Conservation (phyloP, 2,329 filamentous ascomycete species). For the Neofusicoccum parvum region DNA sequence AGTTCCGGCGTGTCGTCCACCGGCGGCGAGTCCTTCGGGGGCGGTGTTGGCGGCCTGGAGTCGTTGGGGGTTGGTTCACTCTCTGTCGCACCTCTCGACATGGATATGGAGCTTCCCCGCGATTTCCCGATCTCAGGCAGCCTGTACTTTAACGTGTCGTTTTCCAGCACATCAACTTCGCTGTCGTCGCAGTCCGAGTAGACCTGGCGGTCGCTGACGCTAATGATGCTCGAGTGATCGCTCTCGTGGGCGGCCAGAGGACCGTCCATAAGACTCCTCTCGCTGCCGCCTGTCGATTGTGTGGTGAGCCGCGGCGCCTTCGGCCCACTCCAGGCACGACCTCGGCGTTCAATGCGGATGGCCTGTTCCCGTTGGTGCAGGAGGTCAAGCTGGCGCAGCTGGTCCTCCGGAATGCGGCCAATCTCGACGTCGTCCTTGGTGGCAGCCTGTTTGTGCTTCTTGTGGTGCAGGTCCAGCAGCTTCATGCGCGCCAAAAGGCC, state of each 20-base stretch:
- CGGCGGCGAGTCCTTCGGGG: constrained; percentile 52
- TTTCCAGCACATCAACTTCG: constrained; percentile 47
- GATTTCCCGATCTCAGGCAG: constrained; percentile 68
- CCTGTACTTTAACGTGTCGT: constrained; percentile 75
- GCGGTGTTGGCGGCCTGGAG: constrained; percentile 46
- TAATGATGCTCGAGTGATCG: constrained; percentile 51
- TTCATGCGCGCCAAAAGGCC: constrained; percentile 49
- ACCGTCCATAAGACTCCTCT: not conserved
- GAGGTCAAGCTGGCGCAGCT: constrained; percentile 69
- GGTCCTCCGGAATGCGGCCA: constrained; percentile 70
- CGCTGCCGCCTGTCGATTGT: constrained; percentile 40
- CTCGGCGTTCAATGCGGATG: constrained; percentile 63
- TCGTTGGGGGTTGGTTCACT: constrained; percentile 18
- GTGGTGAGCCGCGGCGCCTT: constrained; percentile 32
- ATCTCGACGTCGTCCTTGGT: constrained; percentile 50
- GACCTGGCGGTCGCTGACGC: constrained; percentile 60
- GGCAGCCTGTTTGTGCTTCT: constrained; percentile 39
- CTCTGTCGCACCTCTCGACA: not conserved
- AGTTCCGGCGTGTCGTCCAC: constrained; percentile 6
- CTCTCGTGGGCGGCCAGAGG: constrained; percentile 40
- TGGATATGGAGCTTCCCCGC: constrained; percentile 4
- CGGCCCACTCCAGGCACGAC: constrained; percentile 70
- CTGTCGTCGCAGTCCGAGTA: constrained; percentile 35
- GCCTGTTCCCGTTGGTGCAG: constrained; percentile 61
- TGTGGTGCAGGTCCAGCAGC: constrained; percentile 43